Evolutionary conservation across 2,329 filamentous ascomycete genomes (phyloP).

Genomic region (Podosphaera fusca): DNA sequence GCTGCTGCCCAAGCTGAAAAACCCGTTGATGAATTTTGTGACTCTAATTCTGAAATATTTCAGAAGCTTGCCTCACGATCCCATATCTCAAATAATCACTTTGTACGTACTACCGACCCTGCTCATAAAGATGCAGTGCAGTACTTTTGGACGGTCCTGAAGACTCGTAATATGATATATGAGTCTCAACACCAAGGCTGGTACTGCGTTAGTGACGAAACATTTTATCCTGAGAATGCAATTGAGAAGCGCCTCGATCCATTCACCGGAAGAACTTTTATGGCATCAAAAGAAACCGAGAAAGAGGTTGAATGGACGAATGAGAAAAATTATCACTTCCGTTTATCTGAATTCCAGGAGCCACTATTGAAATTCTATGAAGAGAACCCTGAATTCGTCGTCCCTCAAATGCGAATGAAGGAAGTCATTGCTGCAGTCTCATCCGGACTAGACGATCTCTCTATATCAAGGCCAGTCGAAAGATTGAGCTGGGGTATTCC

Average conservation of each 20-base stretch:
- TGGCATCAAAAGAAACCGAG: slow-evolving; percentile 67
- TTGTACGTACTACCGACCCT: slow-evolving; percentile 74
- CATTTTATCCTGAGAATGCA: slow-evolving; percentile 64
- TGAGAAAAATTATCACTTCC: slow-evolving; percentile 88
- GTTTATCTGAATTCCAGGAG: slow-evolving; percentile 63
- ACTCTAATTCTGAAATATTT: slow-evolving; percentile 62
- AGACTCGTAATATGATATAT: slow-evolving; percentile 58
- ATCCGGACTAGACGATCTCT: slow-evolving; percentile 63
- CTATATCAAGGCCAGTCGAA: slow-evolving; percentile 59
- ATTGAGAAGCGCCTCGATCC: slow-evolving; percentile 57
- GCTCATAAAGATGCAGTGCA: slow-evolving; percentile 68
- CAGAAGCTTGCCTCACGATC: slow-evolving; percentile 46
- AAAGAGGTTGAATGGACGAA: slow-evolving; percentile 89
- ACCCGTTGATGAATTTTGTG: slow-evolving; percentile 67
- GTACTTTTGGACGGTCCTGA: slow-evolving; percentile 68
- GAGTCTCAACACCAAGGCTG: slow-evolving; percentile 73
- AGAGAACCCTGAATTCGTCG: slow-evolving; percentile 55
- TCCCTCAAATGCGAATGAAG: slow-evolving; percentile 48
- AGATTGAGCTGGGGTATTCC: slow-evolving; percentile 71
- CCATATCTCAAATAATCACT: slow-evolving; percentile 56
- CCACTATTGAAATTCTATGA: slow-evolving; percentile 57
- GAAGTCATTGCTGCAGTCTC: slow-evolving; percentile 58
- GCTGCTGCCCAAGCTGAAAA: slow-evolving; percentile 51
- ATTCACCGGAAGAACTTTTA: slow-evolving; percentile 58
- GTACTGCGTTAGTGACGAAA: slow-evolving; percentile 94